Base-by-base conservation (phyloP, 371 early-diverging fungal species). In the Lichtheimia ornata region DNA sequence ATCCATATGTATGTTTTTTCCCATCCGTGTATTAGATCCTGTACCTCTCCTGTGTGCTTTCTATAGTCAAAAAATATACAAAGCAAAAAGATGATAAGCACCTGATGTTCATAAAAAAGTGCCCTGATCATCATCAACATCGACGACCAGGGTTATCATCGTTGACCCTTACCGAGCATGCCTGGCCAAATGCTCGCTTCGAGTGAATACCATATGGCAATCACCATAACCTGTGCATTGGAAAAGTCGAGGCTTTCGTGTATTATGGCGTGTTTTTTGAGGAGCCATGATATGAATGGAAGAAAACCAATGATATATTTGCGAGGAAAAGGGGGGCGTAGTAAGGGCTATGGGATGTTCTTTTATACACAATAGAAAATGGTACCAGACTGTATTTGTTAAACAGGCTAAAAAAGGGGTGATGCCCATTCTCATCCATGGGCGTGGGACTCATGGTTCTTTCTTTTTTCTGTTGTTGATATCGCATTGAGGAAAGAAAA, bases 191-290 rank as follows among this genome's bases (percentile, higher is more conserved):
- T 85, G 85, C 44, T 85, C 85, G 49, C 84, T 81, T 51, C 85
- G 73, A 28, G 85, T 83, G 53, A 85, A 85, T 9, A 83, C 79
- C 86, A 85, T 85, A 18, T 74, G 69, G 55, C 85, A 85, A 56
- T 84, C 83, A 43, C 83, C 84, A 57, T 75, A 85, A 25, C 85
- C 85, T 24, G 79, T 76, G 60, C 85, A 85, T 58, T 82, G 84
- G 59, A 85, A 85, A 15, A 78, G 67, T 54, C 82, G 81, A 17
- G 80, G 79, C 50, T 67, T 56, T 5, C 35, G 43, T 20, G 56
- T 2, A 17, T 22, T 47, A 11, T 35, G 35, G 35, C 35, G 50
- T 52, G 61, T 20, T 30, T 55, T 43, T 58, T 49, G 24, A 59
- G 63, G 25, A 56, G 63, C 50, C 54, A 60, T 64, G 49, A 28